Evolutionary conservation across 2,329 filamentous ascomycete species (phyloP).

Genomic region (Fusarium robinianum): DNA sequence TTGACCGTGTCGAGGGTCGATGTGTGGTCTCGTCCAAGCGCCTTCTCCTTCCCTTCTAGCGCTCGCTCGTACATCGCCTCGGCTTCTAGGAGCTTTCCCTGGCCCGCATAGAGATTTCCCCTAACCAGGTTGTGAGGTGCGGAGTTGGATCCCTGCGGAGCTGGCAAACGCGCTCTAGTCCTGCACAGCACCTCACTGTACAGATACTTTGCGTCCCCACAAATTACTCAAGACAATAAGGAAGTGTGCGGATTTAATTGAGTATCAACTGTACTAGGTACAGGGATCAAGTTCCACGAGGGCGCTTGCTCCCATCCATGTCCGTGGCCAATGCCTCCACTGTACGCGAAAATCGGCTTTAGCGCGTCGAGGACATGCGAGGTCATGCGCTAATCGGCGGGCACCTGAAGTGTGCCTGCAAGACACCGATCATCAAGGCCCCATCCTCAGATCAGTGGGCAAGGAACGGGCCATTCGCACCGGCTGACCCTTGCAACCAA

Average conservation of each 20-base stretch:
- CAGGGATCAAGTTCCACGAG: constrained; percentile 2
- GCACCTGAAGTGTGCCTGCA: too few relatives aligned
- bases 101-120: background rate
- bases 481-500: background rate
- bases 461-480: background rate
- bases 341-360: constrained; percentile 1
- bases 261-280: background rate
- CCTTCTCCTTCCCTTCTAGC: background rate
- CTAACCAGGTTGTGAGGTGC: too few relatives aligned
- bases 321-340: background rate
- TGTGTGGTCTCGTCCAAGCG: background rate
- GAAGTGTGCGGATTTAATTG: too few relatives aligned
- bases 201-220: too few relatives aligned
- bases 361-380: background rate
- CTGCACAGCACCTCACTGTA: background rate
- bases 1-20: background rate
- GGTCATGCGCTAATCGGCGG: background rate
- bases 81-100: background rate
- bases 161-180: too few relatives aligned
- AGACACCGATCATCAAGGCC: too few relatives aligned
- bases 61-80: background rate
- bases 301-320: constrained; percentile 4
- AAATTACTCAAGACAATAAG: too few relatives aligned
- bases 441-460: background rate
- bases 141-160: too few relatives aligned